Conservation (phyloP, 2,329 filamentous ascomycete species). For the Colletotrichum caudatum region DNA sequence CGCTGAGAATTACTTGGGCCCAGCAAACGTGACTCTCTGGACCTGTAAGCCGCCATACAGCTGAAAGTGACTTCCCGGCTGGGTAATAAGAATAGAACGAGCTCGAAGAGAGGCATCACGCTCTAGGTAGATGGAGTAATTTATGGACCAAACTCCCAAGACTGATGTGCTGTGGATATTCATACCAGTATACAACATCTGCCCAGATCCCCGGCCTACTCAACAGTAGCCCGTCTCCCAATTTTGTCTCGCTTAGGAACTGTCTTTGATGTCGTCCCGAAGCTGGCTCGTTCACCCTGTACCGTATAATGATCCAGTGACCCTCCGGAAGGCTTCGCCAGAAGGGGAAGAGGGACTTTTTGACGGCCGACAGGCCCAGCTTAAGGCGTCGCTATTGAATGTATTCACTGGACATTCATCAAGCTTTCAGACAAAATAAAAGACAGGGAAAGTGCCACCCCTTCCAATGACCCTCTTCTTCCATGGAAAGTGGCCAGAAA, state of each 20-base stretch:
- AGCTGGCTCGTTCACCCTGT: background rate
- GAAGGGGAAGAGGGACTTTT: background rate
- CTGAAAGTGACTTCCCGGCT: background rate
- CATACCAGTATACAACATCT: background rate
- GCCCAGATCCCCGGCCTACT: background rate
- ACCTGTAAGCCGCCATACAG: background rate
- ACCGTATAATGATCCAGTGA: background rate
- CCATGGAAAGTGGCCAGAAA: background rate
- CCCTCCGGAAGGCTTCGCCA: background rate
- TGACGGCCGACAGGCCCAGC: background rate
- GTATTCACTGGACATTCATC: accelerated
- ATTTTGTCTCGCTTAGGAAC: background rate
- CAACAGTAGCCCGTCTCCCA: background rate
- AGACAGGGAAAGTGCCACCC: background rate
- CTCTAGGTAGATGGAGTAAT: background rate
- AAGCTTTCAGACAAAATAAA: background rate
- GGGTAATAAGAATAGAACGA: too few relatives aligned
- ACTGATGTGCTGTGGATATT: background rate
- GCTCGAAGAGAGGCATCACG: background rate
- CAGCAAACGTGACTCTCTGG: background rate
- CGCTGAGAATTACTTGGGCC: background rate
- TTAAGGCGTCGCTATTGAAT: background rate
- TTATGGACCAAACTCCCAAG: background rate
- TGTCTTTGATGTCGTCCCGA: background rate
- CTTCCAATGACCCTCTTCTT: background rate